Conservation (phyloP, 2,329 filamentous ascomycete genomes). For the Mycocentrospora acerina region DNA sequence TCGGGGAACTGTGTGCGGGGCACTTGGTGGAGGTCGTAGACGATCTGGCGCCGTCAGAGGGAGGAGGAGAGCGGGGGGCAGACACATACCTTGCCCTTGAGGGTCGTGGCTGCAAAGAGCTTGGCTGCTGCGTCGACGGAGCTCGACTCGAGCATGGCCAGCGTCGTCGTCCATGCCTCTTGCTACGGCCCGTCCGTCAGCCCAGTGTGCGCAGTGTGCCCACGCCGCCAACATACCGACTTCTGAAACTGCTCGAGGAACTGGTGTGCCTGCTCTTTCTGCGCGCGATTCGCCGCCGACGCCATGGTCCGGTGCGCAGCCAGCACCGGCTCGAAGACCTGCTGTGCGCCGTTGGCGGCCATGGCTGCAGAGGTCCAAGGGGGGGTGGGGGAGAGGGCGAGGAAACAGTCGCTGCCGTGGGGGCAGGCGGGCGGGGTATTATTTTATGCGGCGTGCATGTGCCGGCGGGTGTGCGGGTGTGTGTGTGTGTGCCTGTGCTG, state of each 20-base stretch:
- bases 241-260: constrained; percentile 96
- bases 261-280: constrained; percentile 88
- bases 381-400: constrained; percentile 20
- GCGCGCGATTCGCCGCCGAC: constrained; percentile 73
- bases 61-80: not conserved
- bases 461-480: constrained; percentile 11
- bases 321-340: constrained; percentile 81
- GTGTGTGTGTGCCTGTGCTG: too few species aligned
- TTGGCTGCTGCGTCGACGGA: constrained; percentile 80
- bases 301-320: constrained; percentile 89
- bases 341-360: constrained; percentile 66
- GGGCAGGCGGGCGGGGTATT: constrained; percentile 28
- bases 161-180: constrained; percentile 87
- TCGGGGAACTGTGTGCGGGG: constrained; percentile 71
- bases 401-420: constrained; percentile 26
- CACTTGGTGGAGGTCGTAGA: constrained; percentile 91
- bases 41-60: constrained; percentile 65
- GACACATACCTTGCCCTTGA: constrained; percentile 87
- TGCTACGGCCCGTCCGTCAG: constrained; percentile 56
- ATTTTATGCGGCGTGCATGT: constrained; percentile 27
- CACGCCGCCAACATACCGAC: constrained; percentile 66
- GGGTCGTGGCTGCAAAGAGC: constrained; percentile 91
- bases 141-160: constrained; percentile 78
- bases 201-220: constrained; percentile 13
- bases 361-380: constrained; percentile 56